Evolutionary conservation across 805 yeast species (phyloP).

Genomic region (Candida insectorum): DNA sequence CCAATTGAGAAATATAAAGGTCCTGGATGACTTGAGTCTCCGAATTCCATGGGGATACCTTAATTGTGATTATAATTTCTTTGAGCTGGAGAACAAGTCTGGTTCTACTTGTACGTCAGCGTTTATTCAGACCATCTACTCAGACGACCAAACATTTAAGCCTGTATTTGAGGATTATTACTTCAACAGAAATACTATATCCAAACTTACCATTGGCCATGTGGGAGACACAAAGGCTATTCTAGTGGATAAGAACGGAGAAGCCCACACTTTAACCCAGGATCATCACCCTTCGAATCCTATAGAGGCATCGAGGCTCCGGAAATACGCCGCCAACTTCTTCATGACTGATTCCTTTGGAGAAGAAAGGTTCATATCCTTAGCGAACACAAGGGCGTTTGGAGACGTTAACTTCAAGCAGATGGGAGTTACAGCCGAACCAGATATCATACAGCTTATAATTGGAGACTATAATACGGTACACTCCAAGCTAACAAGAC

Average conservation of each 20-base stretch:
- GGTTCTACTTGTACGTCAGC: slow-evolving; percentile 79
- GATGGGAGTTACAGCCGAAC: slow-evolving; percentile 88
- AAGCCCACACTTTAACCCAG: slow-evolving; percentile 72
- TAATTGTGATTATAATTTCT: slow-evolving; percentile 60
- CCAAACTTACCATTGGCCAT: slow-evolving; percentile 77
- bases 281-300: slow-evolving; percentile 88
- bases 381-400: slow-evolving; percentile 91
- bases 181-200: slow-evolving; percentile 63
- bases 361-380: slow-evolving; percentile 75
- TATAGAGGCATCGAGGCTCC: slow-evolving; percentile 68
- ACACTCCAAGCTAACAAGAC: slow-evolving; percentile 34
- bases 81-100: slow-evolving; percentile 36
- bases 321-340: slow-evolving; percentile 56
- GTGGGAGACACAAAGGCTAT: slow-evolving; percentile 91
- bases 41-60: slow-evolving; percentile 65
- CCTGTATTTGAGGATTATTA: slow-evolving; percentile 39
- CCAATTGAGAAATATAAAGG: slow-evolving; percentile 11
- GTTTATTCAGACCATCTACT: slow-evolving; percentile 48
- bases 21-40: slow-evolving; percentile 53
- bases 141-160: slow-evolving; percentile 25
- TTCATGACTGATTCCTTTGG: slow-evolving; percentile 90
- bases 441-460: slow-evolving; percentile 69
- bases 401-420: slow-evolving; percentile 83
- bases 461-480: slow-evolving; percentile 52
- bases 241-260: slow-evolving; percentile 76